These are phyloP conservation scores for Bipolaris oryzae DNA, from an alignment of 2,329 filamentous ascomycete species.

Conservation along the genomic window DNA sequence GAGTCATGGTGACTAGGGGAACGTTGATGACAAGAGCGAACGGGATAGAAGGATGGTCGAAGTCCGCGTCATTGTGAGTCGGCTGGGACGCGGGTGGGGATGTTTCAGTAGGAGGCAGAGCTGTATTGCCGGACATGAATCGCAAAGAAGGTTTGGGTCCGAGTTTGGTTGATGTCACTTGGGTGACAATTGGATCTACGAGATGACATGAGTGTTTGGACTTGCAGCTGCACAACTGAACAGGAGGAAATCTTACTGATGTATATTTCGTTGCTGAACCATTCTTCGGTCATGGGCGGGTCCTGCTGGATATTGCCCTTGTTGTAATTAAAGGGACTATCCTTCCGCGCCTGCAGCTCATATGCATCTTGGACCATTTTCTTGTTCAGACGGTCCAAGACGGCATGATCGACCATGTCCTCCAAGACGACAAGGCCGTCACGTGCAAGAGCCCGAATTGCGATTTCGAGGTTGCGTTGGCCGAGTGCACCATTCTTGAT, in stretches of 20 bases:
- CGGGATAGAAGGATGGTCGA: constrained; percentile 44
- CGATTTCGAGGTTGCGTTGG: constrained; percentile 60
- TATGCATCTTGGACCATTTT: constrained; percentile 66
- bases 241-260: constrained; percentile 52
- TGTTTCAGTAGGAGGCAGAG: constrained; percentile 54
- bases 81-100: constrained; percentile 42
- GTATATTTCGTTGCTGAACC: constrained; percentile 54
- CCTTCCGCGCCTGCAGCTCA: constrained; percentile 57
- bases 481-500: constrained; percentile 48
- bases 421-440: constrained; percentile 46
- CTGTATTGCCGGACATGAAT: constrained; percentile 46
- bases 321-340: constrained; percentile 67
- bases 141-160: constrained; percentile 40
- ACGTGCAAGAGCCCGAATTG: constrained; percentile 33
- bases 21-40: constrained; percentile 58
- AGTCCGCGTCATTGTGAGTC: constrained; percentile 44
- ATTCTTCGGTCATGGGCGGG: constrained; percentile 57
- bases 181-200: constrained; percentile 60
- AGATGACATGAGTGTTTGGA: not conserved
- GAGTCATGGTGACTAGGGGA: constrained; percentile 53
- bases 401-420: constrained; percentile 50
- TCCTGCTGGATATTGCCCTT: constrained; percentile 68
- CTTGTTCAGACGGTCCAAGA: constrained; percentile 62
- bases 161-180: constrained; percentile 58
- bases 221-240: not conserved